Evolutionary conservation across 192 early-diverging fungal genomes (phyloP).

Genomic region (Dissophora ornata): DNA sequence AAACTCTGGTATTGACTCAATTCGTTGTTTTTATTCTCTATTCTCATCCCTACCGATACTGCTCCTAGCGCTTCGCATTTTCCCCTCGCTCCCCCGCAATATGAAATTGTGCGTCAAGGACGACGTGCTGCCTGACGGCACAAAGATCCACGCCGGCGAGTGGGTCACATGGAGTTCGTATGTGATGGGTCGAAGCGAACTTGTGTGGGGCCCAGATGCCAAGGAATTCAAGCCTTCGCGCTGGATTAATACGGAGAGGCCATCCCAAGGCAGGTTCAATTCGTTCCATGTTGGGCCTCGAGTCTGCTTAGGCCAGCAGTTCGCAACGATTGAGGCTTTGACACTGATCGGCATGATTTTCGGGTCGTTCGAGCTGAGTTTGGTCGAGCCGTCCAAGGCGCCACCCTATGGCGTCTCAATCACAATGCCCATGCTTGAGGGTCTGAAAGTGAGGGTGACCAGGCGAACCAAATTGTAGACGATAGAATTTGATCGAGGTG

Average conservation of each 20-base stretch:
- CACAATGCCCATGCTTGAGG: conserved; percentile 1
- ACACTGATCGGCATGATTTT: conserved; percentile 11
- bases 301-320: conserved; percentile 11
- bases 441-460: conserved; percentile 4
- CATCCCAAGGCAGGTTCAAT: conserved; percentile 7
- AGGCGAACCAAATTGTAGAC: neutral
- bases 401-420: conserved; percentile 7
- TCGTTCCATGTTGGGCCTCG: conserved; percentile 8
- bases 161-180: conserved; percentile 59
- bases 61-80: conserved; percentile 67
- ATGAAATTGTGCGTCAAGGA: conserved; percentile 65
- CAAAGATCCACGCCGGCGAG: conserved; percentile 61
- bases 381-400: conserved; percentile 9
- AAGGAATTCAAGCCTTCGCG: conserved; percentile 69
- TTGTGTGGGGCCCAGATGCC: conserved; percentile 73
- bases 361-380: conserved; percentile 2
- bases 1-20: too few relatives aligned
- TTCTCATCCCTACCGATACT: too few relatives aligned
- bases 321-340: conserved; percentile 8
- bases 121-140: conserved; percentile 70
- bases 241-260: conserved; percentile 13
- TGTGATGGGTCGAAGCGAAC: conserved; percentile 60
- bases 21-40: too few relatives aligned
- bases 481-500: too few relatives aligned
- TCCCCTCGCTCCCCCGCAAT: conserved; percentile 63